Evolutionary conservation across 148 eudicot species (phyloP).

Genomic region (Vaccinium macrocarpon): DNA sequence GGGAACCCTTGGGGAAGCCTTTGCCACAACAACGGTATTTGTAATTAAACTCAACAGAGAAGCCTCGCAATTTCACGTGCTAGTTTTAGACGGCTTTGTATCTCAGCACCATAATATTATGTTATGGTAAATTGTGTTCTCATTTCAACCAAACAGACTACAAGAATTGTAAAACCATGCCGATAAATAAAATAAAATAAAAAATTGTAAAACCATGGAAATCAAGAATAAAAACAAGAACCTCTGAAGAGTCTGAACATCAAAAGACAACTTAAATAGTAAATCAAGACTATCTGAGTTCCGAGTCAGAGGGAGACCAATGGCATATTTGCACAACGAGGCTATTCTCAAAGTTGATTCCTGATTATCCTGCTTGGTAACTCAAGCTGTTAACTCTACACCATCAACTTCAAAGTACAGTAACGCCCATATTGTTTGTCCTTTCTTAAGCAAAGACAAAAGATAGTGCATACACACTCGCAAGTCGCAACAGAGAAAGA

Average conservation of each 20-base stretch:
- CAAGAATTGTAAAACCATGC: background rate
- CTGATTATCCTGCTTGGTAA: background rate
- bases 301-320: background rate
- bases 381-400: slow-evolving; percentile 1
- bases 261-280: background rate
- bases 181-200: too few relatives aligned
- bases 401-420: background rate
- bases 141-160: background rate
- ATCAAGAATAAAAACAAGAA: background rate
- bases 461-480: background rate
- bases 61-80: background rate
- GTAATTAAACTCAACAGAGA: background rate
- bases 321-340: background rate
- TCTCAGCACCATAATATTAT: background rate
- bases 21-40: background rate
- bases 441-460: background rate
- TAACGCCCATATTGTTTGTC: background rate
- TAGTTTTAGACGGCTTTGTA: background rate
- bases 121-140: background rate
- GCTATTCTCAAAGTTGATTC: background rate
- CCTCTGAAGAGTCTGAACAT: background rate
- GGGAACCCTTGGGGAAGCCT: background rate
- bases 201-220: background rate
- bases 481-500: background rate
- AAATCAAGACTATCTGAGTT: background rate